Evolutionary conservation across 2,329 filamentous ascomycete species (phyloP).

Genomic region (Aspergillus latus): DNA sequence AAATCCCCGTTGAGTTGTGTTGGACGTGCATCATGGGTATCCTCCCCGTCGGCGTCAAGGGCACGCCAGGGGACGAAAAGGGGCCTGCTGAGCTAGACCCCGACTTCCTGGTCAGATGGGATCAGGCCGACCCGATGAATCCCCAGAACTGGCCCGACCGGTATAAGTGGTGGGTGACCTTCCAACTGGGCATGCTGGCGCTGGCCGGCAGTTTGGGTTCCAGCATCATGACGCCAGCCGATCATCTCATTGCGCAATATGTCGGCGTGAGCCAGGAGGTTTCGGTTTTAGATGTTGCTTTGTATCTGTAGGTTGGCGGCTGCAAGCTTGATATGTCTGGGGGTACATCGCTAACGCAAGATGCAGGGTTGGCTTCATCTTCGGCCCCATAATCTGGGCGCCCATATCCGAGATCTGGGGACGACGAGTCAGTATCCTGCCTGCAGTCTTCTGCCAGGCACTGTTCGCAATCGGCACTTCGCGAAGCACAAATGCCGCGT

Average conservation of each 20-base stretch:
- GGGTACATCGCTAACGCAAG: neutral
- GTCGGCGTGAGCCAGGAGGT: conserved; percentile 45
- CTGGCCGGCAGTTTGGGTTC: conserved; percentile 52
- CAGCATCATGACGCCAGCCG: conserved; percentile 53
- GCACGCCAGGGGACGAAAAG: neutral
- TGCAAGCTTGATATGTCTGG: neutral
- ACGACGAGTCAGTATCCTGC: conserved; percentile 44
- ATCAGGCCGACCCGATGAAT: conserved; percentile 32
- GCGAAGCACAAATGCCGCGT: conserved; percentile 63
- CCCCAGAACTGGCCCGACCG: conserved; percentile 48
- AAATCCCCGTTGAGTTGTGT: neutral
- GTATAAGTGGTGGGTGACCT: conserved; percentile 51
- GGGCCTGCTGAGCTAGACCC: neutral
- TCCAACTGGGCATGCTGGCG: conserved; percentile 52
- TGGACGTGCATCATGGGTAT: neutral
- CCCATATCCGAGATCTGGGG: conserved; percentile 64
- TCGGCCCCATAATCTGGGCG: conserved; percentile 65
- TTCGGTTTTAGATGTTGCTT: conserved; percentile 47
- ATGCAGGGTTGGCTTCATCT: conserved; percentile 6
- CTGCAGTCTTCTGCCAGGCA: conserved; percentile 57
- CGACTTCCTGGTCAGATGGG: conserved; percentile 12
- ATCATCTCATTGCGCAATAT: conserved; percentile 44
- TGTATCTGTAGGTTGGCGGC: conserved; percentile 43
- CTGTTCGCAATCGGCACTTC: conserved; percentile 65
- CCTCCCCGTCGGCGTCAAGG: neutral